Percentiles rank a stretch among this genome's conserved stretches.
These are phyloP conservation scores for Theobroma grandiflorum DNA, from an alignment of 441 rosid species.

Conservation along the genomic window DNA sequence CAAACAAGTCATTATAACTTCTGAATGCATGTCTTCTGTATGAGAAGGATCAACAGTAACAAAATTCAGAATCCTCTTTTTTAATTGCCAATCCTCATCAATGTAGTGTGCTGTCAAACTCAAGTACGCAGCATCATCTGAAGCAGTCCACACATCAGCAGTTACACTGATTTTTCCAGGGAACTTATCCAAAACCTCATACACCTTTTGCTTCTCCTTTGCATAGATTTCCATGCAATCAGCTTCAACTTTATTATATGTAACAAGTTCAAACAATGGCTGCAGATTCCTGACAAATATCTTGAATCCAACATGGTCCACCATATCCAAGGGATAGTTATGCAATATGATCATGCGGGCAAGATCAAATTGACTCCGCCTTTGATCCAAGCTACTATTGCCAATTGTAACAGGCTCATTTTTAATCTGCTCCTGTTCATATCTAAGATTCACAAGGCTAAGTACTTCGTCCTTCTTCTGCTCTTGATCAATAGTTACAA, in stretches of 20 bases:
- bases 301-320: constrained; percentile 77
- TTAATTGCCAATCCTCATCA: constrained; percentile 67
- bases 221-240: constrained; percentile 74
- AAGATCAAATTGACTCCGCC: constrained; percentile 71
- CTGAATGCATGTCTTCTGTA: constrained; percentile 61
- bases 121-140: constrained; percentile 54
- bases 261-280: constrained; percentile 65
- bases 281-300: constrained; percentile 66
- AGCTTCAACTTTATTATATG: constrained; percentile 57
- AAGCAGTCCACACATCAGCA: constrained; percentile 61
- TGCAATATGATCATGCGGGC: constrained; percentile 76
- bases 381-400: constrained; percentile 56
- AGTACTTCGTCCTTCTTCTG: constrained; percentile 54
- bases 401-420: constrained; percentile 39
- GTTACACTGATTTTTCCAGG: constrained; percentile 70
- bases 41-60: constrained; percentile 58
- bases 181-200: constrained; percentile 66
- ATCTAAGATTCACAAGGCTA: constrained; percentile 51
- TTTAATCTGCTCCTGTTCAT: constrained; percentile 53
- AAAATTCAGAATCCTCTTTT: constrained; percentile 61
- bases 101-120: constrained; percentile 63
- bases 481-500: constrained; percentile 47
- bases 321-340: constrained; percentile 71
- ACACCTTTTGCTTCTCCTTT: constrained; percentile 67
- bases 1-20: constrained; percentile 58